A percentile compares a stretch with the other conserved stretches of the same genome.
Evolutionary conservation across 768 basidiomycete genomes (phyloP).

Genomic region (Omphalotus guepiniiformis): DNA sequence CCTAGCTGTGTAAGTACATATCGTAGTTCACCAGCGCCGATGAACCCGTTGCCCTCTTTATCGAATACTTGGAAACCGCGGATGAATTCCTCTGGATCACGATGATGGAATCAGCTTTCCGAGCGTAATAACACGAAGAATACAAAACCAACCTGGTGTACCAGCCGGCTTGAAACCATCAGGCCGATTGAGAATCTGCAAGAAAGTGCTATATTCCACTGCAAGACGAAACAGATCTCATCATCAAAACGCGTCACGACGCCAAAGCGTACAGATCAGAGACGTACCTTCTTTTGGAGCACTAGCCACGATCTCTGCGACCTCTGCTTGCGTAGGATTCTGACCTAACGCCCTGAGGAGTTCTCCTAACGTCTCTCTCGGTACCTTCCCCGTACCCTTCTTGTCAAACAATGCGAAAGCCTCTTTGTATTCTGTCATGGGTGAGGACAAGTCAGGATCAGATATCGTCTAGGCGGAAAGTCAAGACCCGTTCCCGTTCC

Average conservation of each 20-base stretch:
- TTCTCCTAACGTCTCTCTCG: slow-evolving; percentile 86
- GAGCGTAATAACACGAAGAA: slow-evolving; percentile 1
- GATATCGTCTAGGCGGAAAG: neutral
- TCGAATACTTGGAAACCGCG: slow-evolving; percentile 99
- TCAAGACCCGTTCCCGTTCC: too few relatives aligned
- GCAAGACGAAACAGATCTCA: too few relatives aligned
- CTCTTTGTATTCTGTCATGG: slow-evolving; percentile 82
- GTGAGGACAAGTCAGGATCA: neutral
- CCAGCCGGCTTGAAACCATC: slow-evolving; percentile 98
- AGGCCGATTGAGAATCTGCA: slow-evolving; percentile 87
- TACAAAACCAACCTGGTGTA: slow-evolving; percentile 76
- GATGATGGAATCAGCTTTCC: slow-evolving; percentile 2
- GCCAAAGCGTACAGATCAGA: too few relatives aligned
- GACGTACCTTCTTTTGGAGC: slow-evolving; percentile 73
- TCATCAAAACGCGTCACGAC: too few relatives aligned
- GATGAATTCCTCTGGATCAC: slow-evolving; percentile 86
- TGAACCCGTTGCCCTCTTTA: slow-evolving; percentile 90
- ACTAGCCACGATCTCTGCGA: slow-evolving; percentile 68
- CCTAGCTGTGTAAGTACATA: slow-evolving; percentile 95
- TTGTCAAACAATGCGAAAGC: slow-evolving; percentile 99
- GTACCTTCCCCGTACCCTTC: slow-evolving; percentile 87
- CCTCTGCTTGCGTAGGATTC: slow-evolving; percentile 99
- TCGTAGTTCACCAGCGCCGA: slow-evolving; percentile 87
- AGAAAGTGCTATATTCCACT: slow-evolving; percentile 94
- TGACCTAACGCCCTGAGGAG: slow-evolving; percentile 92